phyloP scores from a whole-genome alignment of 1,284 basidiomycete genomes.

The Malassezia restricta region DNA sequence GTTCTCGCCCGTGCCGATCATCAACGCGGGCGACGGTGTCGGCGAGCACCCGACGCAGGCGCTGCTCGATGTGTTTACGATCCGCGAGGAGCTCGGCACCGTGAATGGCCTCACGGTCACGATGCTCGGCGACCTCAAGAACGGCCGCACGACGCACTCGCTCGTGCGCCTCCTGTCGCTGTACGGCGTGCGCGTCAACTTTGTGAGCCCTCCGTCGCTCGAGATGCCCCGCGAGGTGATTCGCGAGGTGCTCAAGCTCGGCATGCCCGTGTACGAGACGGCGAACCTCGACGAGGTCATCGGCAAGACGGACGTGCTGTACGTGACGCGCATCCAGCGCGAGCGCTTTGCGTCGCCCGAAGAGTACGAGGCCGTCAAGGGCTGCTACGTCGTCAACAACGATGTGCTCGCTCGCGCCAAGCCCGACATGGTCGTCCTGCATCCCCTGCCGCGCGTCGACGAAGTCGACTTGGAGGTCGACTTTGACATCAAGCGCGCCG shows the following conservation, averaged over 20 bases:
- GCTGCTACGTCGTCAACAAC: conserved; percentile 85
- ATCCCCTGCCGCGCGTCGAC: conserved; percentile 84
- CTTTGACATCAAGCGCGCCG: conserved; percentile 82
- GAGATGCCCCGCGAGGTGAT: conserved; percentile 83
- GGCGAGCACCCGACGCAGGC: conserved; percentile 91
- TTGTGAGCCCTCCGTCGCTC: conserved; percentile 80
- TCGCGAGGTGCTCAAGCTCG: conserved; percentile 51
- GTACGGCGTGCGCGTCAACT: conserved; percentile 77
- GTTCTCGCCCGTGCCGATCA: conserved; percentile 82
- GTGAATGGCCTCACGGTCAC: conserved; percentile 94
- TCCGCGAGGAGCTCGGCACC: conserved; percentile 92
- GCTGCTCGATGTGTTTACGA: conserved; percentile 79
- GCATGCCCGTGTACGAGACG: conserved; percentile 62
- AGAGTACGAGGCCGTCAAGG: conserved; percentile 84
- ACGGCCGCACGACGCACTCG: conserved; percentile 92
- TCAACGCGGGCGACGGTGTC: conserved; percentile 93
- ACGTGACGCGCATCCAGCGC: conserved; percentile 90
- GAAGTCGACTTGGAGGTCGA: conserved; percentile 98
- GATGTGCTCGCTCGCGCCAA: conserved; percentile 80
- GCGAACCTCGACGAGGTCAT: conserved; percentile 80
- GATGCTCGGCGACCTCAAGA: conserved; percentile 83
- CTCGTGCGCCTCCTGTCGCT: conserved; percentile 82
- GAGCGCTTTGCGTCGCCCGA: conserved; percentile 73
- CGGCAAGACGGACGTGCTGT: conserved; percentile 86
- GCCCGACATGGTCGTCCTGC: conserved; percentile 95